Conservation (phyloP, 805 yeast genomes). For the Cyberlindnera americana region DNA sequence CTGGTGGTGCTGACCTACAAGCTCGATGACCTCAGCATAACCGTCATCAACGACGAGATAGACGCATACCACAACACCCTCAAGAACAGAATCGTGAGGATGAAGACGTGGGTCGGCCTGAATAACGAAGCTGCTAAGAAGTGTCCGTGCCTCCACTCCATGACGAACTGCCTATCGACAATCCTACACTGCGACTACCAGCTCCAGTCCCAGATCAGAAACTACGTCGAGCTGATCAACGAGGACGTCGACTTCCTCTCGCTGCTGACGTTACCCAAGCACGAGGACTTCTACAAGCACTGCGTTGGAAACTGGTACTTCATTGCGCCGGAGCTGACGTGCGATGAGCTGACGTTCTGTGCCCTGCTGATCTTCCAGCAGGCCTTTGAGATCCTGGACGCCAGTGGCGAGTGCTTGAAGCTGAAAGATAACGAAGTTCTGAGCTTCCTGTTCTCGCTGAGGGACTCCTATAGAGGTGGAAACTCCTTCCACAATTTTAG, state of each 20-base stretch:
- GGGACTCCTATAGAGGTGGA: conserved; percentile 77
- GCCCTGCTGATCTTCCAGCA: conserved; percentile 52
- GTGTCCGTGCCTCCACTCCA: conserved; percentile 31
- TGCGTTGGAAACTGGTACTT: conserved; percentile 63
- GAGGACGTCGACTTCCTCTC: conserved; percentile 29
- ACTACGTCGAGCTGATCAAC: conserved; percentile 24
- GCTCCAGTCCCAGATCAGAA: conserved; percentile 13
- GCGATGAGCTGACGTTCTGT: conserved; percentile 64
- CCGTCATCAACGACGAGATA: conserved; percentile 21
- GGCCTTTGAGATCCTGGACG: conserved; percentile 32
- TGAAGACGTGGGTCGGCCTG: conserved; percentile 42
- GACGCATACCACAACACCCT: conserved; percentile 17
- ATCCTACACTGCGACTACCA: conserved; percentile 22
- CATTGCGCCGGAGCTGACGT: conserved; percentile 60
- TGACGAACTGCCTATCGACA: conserved; percentile 31
- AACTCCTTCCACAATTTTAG: conserved; percentile 94
- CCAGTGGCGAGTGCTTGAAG: conserved; percentile 13
- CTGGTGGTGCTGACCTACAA: conserved; percentile 20
- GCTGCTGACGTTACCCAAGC: conserved; percentile 24
- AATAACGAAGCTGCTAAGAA: conserved; percentile 23
- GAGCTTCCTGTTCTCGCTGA: conserved; percentile 58
- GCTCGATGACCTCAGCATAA: conserved; percentile 17
- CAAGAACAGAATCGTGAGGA: conserved; percentile 32
- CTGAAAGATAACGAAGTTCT: conserved; percentile 44
- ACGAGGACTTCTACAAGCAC: conserved; percentile 28